phyloP scores from a whole-genome alignment of 2,329 filamentous ascomycete genomes.

The Geosmithia flava region DNA sequence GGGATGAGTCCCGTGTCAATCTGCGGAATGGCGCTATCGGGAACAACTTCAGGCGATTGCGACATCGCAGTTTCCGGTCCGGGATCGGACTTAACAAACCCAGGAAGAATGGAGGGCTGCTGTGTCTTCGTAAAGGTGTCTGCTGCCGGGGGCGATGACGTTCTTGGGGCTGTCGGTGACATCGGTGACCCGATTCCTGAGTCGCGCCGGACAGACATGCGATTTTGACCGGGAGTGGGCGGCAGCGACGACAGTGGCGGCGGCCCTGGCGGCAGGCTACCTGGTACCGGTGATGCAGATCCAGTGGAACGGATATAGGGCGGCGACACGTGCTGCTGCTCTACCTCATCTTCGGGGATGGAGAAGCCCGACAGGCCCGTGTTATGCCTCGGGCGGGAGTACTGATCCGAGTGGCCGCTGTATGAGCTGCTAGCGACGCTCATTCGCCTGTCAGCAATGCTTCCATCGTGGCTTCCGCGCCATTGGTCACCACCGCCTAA shows the following conservation, averaged over 20 bases:
- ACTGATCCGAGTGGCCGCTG: not conserved
- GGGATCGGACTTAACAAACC: not conserved
- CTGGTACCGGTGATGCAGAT: not conserved
- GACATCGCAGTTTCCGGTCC: not conserved
- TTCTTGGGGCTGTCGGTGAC: not conserved
- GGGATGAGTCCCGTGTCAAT: conserved; percentile 4
- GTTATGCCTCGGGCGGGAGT: not conserved
- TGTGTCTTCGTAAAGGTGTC: not conserved
- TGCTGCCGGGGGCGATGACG: not conserved
- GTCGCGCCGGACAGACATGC: not conserved
- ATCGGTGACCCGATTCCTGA: not conserved
- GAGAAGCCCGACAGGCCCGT: not conserved
- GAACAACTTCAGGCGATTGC: not conserved
- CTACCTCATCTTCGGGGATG: conserved; percentile 1
- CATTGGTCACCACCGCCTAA: not conserved
- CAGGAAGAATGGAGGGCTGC: not conserved
- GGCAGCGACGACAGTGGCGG: not conserved
- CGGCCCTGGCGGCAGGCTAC: not conserved
- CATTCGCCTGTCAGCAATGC: not conserved
- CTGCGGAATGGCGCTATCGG: not conserved
- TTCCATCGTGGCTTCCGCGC: too few species aligned
- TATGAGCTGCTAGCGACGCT: not conserved
- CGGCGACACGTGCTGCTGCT: not conserved
- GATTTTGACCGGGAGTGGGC: not conserved
- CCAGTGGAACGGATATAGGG: not conserved